These are phyloP conservation scores for Citrus mangshanensis DNA, from an alignment of 345 rosid genomes.

Conservation along the genomic window DNA sequence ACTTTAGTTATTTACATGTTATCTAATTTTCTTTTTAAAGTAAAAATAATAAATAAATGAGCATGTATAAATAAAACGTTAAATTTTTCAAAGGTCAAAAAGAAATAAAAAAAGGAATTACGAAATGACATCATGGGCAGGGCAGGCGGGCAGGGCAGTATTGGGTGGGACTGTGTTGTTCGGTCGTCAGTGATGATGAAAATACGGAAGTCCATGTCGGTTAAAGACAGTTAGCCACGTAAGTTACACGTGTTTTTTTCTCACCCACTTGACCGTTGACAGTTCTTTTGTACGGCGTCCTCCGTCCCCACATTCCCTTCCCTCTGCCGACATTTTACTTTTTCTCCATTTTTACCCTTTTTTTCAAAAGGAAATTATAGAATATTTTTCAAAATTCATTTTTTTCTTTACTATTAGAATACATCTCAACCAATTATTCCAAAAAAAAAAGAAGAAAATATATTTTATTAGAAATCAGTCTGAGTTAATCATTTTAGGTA, in stretches of 20 bases:
- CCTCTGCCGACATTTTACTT: slow-evolving; percentile 40
- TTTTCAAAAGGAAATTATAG: too few relatives aligned
- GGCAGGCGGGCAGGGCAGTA: background rate
- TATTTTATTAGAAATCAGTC: too few relatives aligned
- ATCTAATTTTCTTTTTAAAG: too few relatives aligned
- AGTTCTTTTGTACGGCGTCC: slow-evolving; percentile 24
- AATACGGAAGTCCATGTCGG: slow-evolving; percentile 30
- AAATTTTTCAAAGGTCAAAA: background rate
- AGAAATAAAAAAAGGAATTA: background rate
- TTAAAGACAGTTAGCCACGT: slow-evolving; percentile 39
- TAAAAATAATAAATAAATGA: too few relatives aligned
- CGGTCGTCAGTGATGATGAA: background rate
- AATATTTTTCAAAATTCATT: too few relatives aligned
- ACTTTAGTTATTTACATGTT: too few relatives aligned
- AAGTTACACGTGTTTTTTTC: slow-evolving; percentile 37
- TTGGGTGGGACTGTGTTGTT: background rate
- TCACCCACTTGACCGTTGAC: slow-evolving; percentile 39
- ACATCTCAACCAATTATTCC: too few relatives aligned
- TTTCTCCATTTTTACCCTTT: background rate
- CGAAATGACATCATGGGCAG: background rate
- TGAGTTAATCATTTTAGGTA: too few relatives aligned
- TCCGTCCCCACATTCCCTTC: slow-evolving; percentile 20
- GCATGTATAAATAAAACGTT: background rate
- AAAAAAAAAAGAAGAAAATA: too few relatives aligned
- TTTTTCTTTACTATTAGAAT: too few relatives aligned